Base-by-base conservation (phyloP, 768 basidiomycete species). In the Lentinula lateritia region DNA sequence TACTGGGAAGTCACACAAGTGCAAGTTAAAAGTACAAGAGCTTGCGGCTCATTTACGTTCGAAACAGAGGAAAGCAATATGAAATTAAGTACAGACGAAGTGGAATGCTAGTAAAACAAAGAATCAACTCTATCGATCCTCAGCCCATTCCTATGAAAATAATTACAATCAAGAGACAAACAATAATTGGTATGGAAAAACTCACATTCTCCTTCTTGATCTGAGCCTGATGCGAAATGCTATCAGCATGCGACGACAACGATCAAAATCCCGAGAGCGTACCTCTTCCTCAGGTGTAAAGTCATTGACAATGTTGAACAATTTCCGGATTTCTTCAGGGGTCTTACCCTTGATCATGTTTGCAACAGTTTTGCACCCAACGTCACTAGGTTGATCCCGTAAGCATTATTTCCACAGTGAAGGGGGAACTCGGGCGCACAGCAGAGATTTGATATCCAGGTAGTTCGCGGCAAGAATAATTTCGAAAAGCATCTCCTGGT, bases 321-420 rank as follows among this genome's bases (percentile, higher is more conserved):
- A 85, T 71, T 98, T 98, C 62, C 96, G 89, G 67, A 99, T 98
- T 78, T 98, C 97, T 74, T 98, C 97, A 23, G 97, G 97, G 3
- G 95, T 96, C 85, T 99, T 99, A 38, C 97, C 97, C 80, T 99
- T 98, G 84, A 99, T 98, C 97, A 98, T 99, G 83, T 98, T 98
- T 13, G 97, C 97, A 5, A 97, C 95, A 3, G 94, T 97, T 82
- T 97, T 96, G 85, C 95, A 97, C 1, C 95, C 95, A 62, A 97
- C 93, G 70, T 97, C 95, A 66, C 94, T 96, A 66, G 52, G 15
- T 34, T 36, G 8, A 18, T 36, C 52, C n/a, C 15, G 23, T 23
- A 50, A 36, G 15, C 23, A 61, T 32, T 9, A 48, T 63, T 5
- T 32, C 38, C n/a, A 55, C 34, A 34, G n/a, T 60, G 42, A 8